Base-by-base conservation (phyloP, 345 rosid species). In the Murraya paniculata region DNA sequence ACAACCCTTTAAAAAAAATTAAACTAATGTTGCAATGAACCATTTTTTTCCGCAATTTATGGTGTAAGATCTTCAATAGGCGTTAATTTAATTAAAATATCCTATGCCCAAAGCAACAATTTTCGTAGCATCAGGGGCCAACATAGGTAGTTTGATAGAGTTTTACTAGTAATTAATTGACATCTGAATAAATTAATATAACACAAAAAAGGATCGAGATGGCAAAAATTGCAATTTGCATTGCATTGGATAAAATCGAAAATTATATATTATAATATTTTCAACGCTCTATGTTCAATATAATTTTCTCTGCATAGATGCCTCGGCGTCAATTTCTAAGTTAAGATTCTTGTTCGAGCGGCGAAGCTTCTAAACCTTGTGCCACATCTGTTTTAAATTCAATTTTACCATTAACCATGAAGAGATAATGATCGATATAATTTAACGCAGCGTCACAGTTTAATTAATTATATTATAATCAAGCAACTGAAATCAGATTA, bases 281-380 rank as follows among this genome's bases (percentile, higher is more conserved):
- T 45, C 66, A 75, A 30, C 38, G 31, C 24, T 80, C 38, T 28
- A 68, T 31, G 53, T 76, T 79, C 71, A 45, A 45, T 13, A 45
- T 45, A 45, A 45, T 45, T 45, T 5, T 45, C 48, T 55, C 22
- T 7, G 33, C 58, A 58, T 45, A 19, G 38, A 33, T 70, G 75
- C 74, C 64, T 71, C 45, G 50, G 78, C 81, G 21, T 67, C 41
- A 53, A 76, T 72, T 27, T 38, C 71, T 25, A 68, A 53, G 78
- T 60, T 60, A 62, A 73, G 82, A 77, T 77, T 79, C 81, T 31
- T 62, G 79, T 59, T 68, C 22, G 72, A 68, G 74, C n/a, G 76
- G 62, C 72, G 89, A 88, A 88, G 85, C 82, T 84, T 85, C 89
- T 74, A 87, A 85, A 77, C 82, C 57, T 62, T 80, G 85, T 77